Evolutionary conservation across 305 asterid species (phyloP).

Genomic region (Solanum hybrid): DNA sequence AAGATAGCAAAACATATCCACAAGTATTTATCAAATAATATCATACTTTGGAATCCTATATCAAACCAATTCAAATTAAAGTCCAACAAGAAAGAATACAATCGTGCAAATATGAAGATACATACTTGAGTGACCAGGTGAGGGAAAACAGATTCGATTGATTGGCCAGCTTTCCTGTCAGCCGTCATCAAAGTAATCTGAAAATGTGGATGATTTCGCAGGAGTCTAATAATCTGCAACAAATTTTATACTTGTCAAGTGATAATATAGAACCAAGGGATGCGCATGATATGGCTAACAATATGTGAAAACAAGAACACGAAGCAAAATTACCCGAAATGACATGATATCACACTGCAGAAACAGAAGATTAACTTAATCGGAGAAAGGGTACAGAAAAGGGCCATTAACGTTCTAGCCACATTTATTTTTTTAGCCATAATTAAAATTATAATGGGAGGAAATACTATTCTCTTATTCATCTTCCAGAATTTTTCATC

Average conservation of each 20-base stretch:
- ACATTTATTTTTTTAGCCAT: too few species aligned
- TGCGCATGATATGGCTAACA: not conserved
- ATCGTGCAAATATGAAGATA: not conserved
- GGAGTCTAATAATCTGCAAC: constrained; percentile 72
- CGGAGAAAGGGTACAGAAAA: not conserved
- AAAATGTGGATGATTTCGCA: constrained; percentile 67
- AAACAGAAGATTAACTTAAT: not conserved
- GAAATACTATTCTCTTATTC: not conserved
- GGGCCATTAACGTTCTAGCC: not conserved
- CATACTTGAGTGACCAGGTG: constrained; percentile 69
- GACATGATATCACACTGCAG: not conserved
- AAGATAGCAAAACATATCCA: not conserved
- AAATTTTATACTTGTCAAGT: not conserved
- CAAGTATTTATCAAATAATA: not conserved
- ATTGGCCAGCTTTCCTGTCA: constrained; percentile 86
- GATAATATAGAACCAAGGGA: not conserved
- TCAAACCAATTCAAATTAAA: not conserved
- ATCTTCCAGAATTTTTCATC: not conserved
- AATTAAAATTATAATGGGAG: not conserved
- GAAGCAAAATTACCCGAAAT: not conserved
- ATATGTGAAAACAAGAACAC: not conserved
- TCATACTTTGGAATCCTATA: too few species aligned
- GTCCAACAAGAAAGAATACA: not conserved
- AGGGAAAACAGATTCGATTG: constrained; percentile 84
- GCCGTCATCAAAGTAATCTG: constrained; percentile 80